These are phyloP conservation scores for Tuber calosporum DNA, from an alignment of 495 filamentous ascomycete species.

Conservation along the genomic window DNA sequence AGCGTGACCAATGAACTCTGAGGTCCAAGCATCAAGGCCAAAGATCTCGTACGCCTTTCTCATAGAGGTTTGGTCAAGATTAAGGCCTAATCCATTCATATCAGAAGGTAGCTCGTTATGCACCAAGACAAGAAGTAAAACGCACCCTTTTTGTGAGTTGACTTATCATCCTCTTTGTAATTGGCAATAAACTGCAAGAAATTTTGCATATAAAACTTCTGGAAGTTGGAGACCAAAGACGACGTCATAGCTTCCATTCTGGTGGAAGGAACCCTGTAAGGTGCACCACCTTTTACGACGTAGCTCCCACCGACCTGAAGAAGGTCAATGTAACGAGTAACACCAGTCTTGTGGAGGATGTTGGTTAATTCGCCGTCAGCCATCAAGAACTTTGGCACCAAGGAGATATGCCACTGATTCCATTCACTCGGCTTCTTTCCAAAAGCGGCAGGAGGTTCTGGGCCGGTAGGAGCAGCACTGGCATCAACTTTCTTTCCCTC, in stretches of 20 bases:
- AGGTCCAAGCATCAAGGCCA: conserved; percentile 79
- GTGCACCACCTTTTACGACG: conserved; percentile 75
- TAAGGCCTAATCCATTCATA: conserved; percentile 56
- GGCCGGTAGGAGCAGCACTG: conserved; percentile 25
- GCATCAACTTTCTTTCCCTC: conserved; percentile 21
- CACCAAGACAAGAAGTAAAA: background rate
- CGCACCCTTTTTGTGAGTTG: conserved; percentile 71
- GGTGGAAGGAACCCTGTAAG: conserved; percentile 91
- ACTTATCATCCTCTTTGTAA: conserved; percentile 74
- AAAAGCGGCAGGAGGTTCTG: conserved; percentile 37
- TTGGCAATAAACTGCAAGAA: conserved; percentile 96
- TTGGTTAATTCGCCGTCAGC: conserved; percentile 97
- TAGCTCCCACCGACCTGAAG: conserved; percentile 97
- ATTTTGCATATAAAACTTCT: conserved; percentile 93
- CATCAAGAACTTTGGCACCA: conserved; percentile 97
- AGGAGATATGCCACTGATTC: conserved; percentile 99
- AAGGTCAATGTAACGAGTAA: conserved; percentile 96
- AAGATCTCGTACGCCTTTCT: conserved; percentile 98
- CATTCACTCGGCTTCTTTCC: conserved; percentile 86
- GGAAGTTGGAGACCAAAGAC: conserved; percentile 91
- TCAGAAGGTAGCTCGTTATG: background rate
- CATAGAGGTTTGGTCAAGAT: conserved; percentile 74
- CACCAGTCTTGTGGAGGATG: conserved; percentile 59
- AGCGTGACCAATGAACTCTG: conserved; percentile 93
- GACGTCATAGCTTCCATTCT: conserved; percentile 83